Evolutionary conservation across 768 basidiomycete genomes (phyloP), one percentile per base, ranked within the genome.

Genomic region (Auricularia heimuer): DNA sequence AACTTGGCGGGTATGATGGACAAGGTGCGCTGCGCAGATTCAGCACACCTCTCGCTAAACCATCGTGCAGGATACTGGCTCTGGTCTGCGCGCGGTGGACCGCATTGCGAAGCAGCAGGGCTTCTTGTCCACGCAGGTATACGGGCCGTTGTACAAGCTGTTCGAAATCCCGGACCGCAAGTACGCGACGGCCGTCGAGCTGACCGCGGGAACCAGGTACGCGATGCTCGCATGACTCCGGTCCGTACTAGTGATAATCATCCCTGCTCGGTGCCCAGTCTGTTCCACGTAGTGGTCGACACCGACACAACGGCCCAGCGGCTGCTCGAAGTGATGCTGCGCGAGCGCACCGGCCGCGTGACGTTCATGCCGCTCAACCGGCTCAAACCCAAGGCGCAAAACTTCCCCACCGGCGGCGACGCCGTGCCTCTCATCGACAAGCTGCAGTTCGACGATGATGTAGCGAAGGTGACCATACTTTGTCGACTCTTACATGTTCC

Each of bases 311-410:
- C 94, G 0, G 97, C 94, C 0, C 87, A 87, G 2, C 85, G 83
- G 71, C 87, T 98, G n/a, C 84, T 99, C 12, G 91, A 97, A 21
- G 79, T 89, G 68, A 98, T 99, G 96, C 78, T 94, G 70, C 87
- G 87, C 71, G 94, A 98, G 73, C 92, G 90, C 73, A 90, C 86
- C 11, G 97, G 96, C 2, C 87, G 97, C 62, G 91, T 99, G 7
- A 99, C 97, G 0, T 98, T 98, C 77, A 95, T 99, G 89, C 97
- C 97, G 21, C 83, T 99, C 47, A 98, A 98, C 75, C 89, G 97
- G 14, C 85, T 99, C 65, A 88, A 89, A 70, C 89, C 90, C 63
- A 92, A 90, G 68, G 79, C 83, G 0, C 78, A 84, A 21, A 88
- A 88, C 8, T 83, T 82, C 58, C 47, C 79, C 72, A 80, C 89